These are phyloP conservation scores for Hypericum perforatum DNA, from an alignment of 345 rosid species.

Conservation along the genomic window DNA sequence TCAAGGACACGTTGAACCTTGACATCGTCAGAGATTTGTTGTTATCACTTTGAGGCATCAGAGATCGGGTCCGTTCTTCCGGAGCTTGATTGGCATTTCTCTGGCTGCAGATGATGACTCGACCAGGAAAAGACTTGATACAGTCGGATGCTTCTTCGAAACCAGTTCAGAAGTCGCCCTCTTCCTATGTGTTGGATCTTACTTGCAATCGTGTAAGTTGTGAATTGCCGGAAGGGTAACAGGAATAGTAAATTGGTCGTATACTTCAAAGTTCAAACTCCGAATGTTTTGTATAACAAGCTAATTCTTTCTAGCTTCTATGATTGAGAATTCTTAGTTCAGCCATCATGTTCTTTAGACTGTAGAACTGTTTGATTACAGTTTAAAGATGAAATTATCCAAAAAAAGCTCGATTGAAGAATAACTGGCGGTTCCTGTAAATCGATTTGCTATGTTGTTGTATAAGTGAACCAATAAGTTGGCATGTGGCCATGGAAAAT, in stretches of 20 bases:
- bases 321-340: too few relatives aligned
- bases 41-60: conserved; percentile 23
- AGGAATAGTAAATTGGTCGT: conserved; percentile 1
- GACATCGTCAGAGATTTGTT: conserved; percentile 70
- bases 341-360: too few relatives aligned
- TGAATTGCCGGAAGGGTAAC: conserved; percentile 10
- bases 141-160: conserved; percentile 9
- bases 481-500: too few relatives aligned
- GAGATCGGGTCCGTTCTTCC: not conserved
- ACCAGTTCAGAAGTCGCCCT: conserved; percentile 5
- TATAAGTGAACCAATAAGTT: too few relatives aligned
- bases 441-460: too few relatives aligned
- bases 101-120: conserved; percentile 8
- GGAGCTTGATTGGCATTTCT: conserved; percentile 6
- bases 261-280: conserved; percentile 5
- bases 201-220: conserved; percentile 14
- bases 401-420: too few relatives aligned
- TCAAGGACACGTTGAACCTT: conserved; percentile 85
- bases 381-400: too few relatives aligned
- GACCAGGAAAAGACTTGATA: not conserved
- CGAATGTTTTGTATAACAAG: conserved; percentile 5
- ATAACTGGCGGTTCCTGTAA: too few relatives aligned
- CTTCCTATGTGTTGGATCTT: conserved; percentile 4
- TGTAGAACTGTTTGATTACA: too few relatives aligned
- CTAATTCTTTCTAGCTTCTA: not conserved